Conservation (phyloP, 371 early-diverging fungal species). For the Syncephalis plumigaleata region DNA sequence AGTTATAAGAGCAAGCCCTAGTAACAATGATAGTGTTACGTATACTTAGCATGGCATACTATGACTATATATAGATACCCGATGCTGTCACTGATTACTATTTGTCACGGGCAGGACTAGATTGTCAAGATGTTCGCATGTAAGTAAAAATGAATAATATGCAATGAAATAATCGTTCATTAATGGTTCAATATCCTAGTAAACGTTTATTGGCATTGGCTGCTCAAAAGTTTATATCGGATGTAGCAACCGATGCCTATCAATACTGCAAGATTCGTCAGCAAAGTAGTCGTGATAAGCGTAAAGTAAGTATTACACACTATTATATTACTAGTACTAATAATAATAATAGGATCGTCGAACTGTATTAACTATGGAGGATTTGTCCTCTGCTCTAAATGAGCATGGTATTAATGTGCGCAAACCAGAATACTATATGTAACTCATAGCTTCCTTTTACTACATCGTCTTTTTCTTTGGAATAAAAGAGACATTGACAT, state of each 20-base stretch:
- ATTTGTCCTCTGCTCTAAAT: conserved; percentile 69
- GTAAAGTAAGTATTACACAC: conserved; percentile 3
- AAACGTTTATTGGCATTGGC: conserved; percentile 82
- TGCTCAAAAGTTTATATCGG: conserved; percentile 89
- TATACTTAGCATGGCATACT: background rate
- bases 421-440: conserved; percentile 81
- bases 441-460: background rate
- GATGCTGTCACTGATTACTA: conserved; percentile 95
- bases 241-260: conserved; percentile 86
- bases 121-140: conserved; percentile 79
- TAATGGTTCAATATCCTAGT: conserved; percentile 19
- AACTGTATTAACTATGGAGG: conserved; percentile 83
- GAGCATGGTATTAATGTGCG: conserved; percentile 91
- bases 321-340: background rate
- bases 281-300: conserved; percentile 36
- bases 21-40: background rate
- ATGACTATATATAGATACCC: conserved; percentile 58
- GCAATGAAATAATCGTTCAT: no score
- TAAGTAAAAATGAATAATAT: conserved; percentile 15
- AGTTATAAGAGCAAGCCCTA: no score
- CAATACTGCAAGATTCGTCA: conserved; percentile 83
- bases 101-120: conserved; percentile 82
- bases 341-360: conserved; percentile 38
- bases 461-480: no score
- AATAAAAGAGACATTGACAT: no score